Percentiles rank a stretch among this genome's conserved stretches.
phyloP scores from a whole-genome alignment of 331 rosid genomes.

The Malus hybrid region DNA sequence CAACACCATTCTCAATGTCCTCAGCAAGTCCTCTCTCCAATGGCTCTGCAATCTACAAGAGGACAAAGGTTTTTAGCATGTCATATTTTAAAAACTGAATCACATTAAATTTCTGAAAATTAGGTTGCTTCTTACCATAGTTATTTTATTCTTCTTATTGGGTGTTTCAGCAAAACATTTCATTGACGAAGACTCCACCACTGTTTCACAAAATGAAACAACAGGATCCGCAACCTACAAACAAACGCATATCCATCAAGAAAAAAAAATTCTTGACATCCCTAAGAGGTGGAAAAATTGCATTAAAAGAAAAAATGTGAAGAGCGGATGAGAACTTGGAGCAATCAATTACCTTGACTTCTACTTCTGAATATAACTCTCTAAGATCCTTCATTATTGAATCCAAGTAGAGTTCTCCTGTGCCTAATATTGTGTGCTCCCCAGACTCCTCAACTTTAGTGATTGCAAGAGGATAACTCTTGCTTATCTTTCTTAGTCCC shows the following conservation, averaged over 20 bases:
- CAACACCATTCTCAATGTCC: slow-evolving; percentile 90
- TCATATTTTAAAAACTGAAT: slow-evolving; percentile 1
- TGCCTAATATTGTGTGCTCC: slow-evolving; percentile 91
- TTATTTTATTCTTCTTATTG: too few relatives aligned
- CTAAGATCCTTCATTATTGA: slow-evolving; percentile 98
- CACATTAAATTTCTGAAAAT: neutral
- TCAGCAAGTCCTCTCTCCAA: slow-evolving; percentile 92
- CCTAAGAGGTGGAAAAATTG: neutral
- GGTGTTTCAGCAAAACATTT: too few relatives aligned
- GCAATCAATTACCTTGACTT: slow-evolving; percentile 64
- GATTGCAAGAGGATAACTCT: slow-evolving; percentile 96
- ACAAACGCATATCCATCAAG: neutral
- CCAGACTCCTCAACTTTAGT: slow-evolving; percentile 99
- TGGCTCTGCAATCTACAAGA: slow-evolving; percentile 77
- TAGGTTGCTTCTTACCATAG: neutral
- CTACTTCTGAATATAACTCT: slow-evolving; percentile 97
- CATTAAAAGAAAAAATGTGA: neutral
- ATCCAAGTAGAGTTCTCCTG: slow-evolving; percentile 97
- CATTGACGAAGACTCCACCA: too few relatives aligned
- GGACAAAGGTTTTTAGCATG: neutral
- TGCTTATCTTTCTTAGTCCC: slow-evolving; percentile 97
- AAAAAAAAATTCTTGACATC: neutral
- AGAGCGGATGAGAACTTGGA: neutral
- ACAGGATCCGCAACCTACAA: neutral
- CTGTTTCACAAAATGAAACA: too few relatives aligned